phyloP scores from a whole-genome alignment of 1,284 basidiomycete species.

The Malassezia psittaci region DNA sequence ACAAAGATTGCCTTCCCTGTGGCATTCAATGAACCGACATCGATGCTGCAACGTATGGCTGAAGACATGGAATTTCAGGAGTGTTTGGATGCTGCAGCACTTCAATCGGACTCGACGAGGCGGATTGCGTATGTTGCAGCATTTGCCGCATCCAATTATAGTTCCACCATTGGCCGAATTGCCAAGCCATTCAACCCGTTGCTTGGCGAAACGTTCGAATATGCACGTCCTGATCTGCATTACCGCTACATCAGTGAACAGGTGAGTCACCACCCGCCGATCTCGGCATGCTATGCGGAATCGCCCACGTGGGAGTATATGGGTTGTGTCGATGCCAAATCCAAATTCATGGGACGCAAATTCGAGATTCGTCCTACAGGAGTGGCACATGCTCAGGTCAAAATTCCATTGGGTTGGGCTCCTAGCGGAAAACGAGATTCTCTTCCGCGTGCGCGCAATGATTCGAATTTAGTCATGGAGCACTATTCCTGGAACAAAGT shows the following conservation, averaged over 20 bases:
- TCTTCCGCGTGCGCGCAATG: slow-evolving; percentile 5
- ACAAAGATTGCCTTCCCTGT: slow-evolving; percentile 94
- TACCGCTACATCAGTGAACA: slow-evolving; percentile 91
- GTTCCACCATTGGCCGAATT: slow-evolving; percentile 63
- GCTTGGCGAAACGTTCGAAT: slow-evolving; percentile 83
- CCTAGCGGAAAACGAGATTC: slow-evolving; percentile 16
- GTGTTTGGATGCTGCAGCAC: slow-evolving; percentile 64
- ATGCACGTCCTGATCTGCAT: slow-evolving; percentile 63
- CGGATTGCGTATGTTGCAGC: slow-evolving; percentile 88
- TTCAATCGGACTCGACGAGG: slow-evolving; percentile 65
- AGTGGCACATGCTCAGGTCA: slow-evolving; percentile 75
- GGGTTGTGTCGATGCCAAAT: slow-evolving; percentile 53
- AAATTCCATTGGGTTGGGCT: slow-evolving; percentile 51
- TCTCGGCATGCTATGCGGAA: slow-evolving; percentile 77
- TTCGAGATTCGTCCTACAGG: slow-evolving; percentile 95
- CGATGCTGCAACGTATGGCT: slow-evolving; percentile 69
- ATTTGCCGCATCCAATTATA: slow-evolving; percentile 97
- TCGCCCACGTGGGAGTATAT: slow-evolving; percentile 81
- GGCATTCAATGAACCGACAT: slow-evolving; percentile 66
- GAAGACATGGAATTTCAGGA: slow-evolving; percentile 49
- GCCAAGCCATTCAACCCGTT: slow-evolving; percentile 49
- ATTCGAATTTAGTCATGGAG: slow-evolving; percentile 47
- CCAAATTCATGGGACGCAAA: slow-evolving; percentile 60
- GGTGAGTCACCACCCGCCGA: slow-evolving; percentile 91
- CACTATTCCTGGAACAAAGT: slow-evolving; percentile 87